Conservation (phyloP, 2,329 filamentous ascomycete species). For the Trichophyton schoenleinii region DNA sequence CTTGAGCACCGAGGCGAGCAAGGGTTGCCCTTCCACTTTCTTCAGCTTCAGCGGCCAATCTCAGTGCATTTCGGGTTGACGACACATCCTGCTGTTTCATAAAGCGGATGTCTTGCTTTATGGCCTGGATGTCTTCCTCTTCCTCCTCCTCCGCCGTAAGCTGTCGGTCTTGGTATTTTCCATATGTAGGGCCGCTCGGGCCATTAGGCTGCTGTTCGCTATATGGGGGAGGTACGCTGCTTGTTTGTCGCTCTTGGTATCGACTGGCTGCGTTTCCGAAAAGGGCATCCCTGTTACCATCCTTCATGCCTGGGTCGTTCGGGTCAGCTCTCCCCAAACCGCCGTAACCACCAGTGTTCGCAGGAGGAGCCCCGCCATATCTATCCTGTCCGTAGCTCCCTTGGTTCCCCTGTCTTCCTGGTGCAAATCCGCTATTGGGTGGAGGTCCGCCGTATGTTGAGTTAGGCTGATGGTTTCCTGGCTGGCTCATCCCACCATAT, state of each 20-base stretch:
- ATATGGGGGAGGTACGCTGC: conserved; percentile 15
- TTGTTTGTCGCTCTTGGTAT: conserved; percentile 32
- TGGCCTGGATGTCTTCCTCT: conserved; percentile 57
- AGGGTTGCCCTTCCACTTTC: conserved; percentile 61
- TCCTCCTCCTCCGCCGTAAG: conserved; percentile 71
- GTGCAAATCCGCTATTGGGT: conserved; percentile 26
- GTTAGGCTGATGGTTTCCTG: not conserved
- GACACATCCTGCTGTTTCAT: conserved; percentile 66
- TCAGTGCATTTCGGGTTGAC: conserved; percentile 57
- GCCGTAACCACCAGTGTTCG: conserved; percentile 40
- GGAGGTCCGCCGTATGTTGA: conserved; percentile 9
- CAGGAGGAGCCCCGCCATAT: conserved; percentile 36
- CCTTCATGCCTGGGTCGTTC: conserved; percentile 39
- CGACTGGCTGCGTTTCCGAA: conserved; percentile 46
- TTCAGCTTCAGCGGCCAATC: conserved; percentile 55
- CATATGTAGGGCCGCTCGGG: conserved; percentile 7
- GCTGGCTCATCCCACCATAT: conserved; percentile 3
- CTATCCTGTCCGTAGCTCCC: conserved; percentile 41
- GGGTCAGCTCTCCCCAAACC: conserved; percentile 41
- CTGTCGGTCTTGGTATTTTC: conserved; percentile 44
- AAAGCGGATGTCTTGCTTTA: conserved; percentile 61
- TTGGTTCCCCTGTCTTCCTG: conserved; percentile 34
- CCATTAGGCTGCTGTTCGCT: conserved; percentile 13
- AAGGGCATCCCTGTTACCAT: conserved; percentile 44
- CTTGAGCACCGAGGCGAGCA: conserved; percentile 61